Evolutionary conservation across 805 yeast genomes (phyloP).

Genomic region (Saturnispora galanensis): DNA sequence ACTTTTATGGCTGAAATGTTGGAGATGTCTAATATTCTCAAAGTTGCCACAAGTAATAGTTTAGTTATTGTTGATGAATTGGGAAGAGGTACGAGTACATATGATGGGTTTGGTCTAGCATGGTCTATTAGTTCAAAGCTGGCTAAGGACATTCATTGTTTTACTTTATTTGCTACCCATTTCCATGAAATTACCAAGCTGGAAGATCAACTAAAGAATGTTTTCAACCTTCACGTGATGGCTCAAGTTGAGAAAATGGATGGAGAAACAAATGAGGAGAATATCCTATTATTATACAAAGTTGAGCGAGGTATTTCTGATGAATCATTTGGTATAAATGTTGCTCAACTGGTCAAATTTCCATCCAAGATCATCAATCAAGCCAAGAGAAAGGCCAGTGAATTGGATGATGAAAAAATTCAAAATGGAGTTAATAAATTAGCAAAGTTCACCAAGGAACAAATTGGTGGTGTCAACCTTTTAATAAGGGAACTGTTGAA

Average conservation of each 20-base stretch:
- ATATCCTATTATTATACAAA: conserved; percentile 79
- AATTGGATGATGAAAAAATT: conserved; percentile 50
- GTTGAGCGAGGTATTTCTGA: conserved; percentile 96
- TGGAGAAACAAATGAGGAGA: conserved; percentile 32
- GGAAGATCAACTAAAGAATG: conserved; percentile 51
- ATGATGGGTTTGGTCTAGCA: conserved; percentile 96
- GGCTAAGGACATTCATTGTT: conserved; percentile 59
- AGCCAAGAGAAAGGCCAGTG: conserved; percentile 93
- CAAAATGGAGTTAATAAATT: conserved; percentile 32
- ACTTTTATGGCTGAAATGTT: conserved; percentile 96
- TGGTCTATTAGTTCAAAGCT: conserved; percentile 92
- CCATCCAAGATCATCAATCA: conserved; percentile 82
- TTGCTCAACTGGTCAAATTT: conserved; percentile 90
- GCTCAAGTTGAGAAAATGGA: conserved; percentile 64
- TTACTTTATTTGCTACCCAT: conserved; percentile 91
- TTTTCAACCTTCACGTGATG: conserved; percentile 81
- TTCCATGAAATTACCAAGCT: conserved; percentile 90
- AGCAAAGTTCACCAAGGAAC: conserved; percentile 41
- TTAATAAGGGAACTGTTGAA: conserved; percentile 39
- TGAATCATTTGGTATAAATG: conserved; percentile 95
- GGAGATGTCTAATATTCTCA: conserved; percentile 81
- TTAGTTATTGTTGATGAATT: conserved; percentile 87
- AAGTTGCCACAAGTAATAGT: conserved; percentile 69
- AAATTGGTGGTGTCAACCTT: conserved; percentile 46
- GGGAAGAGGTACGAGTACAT: conserved; percentile 90